Base-by-base conservation (phyloP, 306 rosid genomes). In the Calophaca sinica region DNA sequence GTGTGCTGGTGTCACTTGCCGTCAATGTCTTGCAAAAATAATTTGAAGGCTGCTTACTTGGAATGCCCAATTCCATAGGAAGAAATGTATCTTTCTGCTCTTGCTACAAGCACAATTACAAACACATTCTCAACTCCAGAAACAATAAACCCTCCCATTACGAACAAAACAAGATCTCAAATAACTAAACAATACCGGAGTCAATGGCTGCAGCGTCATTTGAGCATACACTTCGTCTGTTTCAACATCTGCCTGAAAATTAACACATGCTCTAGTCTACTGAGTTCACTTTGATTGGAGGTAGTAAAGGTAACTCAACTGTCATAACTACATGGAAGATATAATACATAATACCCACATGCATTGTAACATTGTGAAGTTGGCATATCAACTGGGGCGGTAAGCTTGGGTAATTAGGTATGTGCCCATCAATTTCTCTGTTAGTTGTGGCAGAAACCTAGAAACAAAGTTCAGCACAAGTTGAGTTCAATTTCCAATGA, bases 181-280 rank as follows among this genome's bases (percentile, higher is more conserved):
- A 48, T 36, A 72, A 14, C 38, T 50, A 71, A 42, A 36, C 33
- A 33, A 66, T 83, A 91, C 97, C 79, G 81, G 84, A 3, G 97
- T 87, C 81, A 91, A 66, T 2, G 97, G 97, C 82, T 91, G 97
- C 15, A 91, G 78, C 4, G 94, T 91, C 94, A 91, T 87, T 75
- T 91, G 97, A n/a, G 97, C 94, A 81, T 91, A 91, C 13, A 91
- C 97, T 87, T 91, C 97, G 81, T 91, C 97, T 4, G 97, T 91
- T 77, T 91, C 97, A 68, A 89, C 87, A 84, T 91, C 97, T 68
- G 97, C 97, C 97, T 91, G 94, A 82, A 91, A 89, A 59, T 61
- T 35, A 80, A 77, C 4, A 68, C 60, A 82, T 26, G 51, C 70
- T 62, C 65, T 51, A 58, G 79, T 33, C 41, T 42, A 50, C 68